Base-by-base conservation (phyloP, 208 protist genomes). In the Trichomonas vaginalis region DNA sequence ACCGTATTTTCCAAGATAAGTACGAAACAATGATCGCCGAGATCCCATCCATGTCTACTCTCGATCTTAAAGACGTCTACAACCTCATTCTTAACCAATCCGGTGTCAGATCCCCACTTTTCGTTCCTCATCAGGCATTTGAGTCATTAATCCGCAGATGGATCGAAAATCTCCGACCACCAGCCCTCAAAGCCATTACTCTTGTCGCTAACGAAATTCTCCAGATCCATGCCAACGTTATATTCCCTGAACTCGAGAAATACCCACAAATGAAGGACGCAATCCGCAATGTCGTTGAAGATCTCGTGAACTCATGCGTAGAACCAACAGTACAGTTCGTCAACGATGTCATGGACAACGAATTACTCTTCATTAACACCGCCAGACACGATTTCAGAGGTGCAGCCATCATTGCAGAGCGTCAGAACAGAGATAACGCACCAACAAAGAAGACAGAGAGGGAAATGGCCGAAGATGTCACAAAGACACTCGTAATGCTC, bases 301-400 rank as follows among this genome's bases (percentile, higher is more conserved):
- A 95, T 9, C n/a, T 95, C 0, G 49, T 95, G 0, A 95, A 95
- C 39, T 79, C 17, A 10, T 79, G 51, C 49, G 47, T 95, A 6
- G 92, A 95, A 47, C 92, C 92, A 80, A 80, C 49, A 80, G 39
- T 61, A 47, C n/a, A 80, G 40, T 95, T 95, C 51, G 92, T 95
- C 6, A 95, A 95, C 35, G 21, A 70, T 48, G 47, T 95, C 21
- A 95, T 95, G 61, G 92, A 95, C 82, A 95, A 80, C 35, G 92
- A 95, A 95, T n/a, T 37, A 37, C 46, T 79, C 9, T 95, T 80
- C 49, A 95, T 95, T 35, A 95, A 95, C 27, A 95, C 92, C 1
- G 51, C 47, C 4, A 35, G 51, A 42, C 92, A 61, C 49, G 92
- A 95, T 35, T 95, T 95, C 37, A 95, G 47, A 95, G 47, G 49